Conservation (phyloP, 805 yeast species). For the Saturnispora gosingensis region DNA sequence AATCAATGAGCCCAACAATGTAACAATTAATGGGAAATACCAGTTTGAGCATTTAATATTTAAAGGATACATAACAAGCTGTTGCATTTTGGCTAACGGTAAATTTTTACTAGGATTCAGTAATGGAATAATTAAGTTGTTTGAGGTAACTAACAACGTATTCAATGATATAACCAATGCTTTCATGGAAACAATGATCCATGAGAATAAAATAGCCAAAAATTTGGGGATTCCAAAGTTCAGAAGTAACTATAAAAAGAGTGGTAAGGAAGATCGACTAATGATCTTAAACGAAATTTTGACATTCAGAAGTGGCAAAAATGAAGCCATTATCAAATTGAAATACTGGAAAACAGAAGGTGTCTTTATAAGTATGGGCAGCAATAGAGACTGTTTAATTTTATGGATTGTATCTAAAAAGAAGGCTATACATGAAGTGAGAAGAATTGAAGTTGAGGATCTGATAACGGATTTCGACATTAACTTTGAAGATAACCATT, state of each 20-base stretch:
- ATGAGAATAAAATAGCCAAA: neutral
- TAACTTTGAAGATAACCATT: conserved; percentile 14
- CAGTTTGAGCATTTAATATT: conserved; percentile 36
- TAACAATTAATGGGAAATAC: conserved; percentile 30
- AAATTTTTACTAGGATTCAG: conserved; percentile 41
- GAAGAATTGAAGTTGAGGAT: conserved; percentile 3
- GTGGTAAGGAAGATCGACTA: conserved; percentile 41
- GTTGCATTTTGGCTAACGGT: conserved; percentile 32
- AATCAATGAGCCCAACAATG: conserved; percentile 9
- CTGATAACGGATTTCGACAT: conserved; percentile 30
- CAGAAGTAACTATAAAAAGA: conserved; percentile 34
- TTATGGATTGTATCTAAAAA: conserved; percentile 59
- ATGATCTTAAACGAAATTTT: conserved; percentile 50
- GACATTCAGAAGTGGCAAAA: conserved; percentile 54
- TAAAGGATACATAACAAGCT: conserved; percentile 28
- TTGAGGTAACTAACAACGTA: conserved; percentile 12
- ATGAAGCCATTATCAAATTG: conserved; percentile 20
- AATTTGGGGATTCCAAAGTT: neutral
- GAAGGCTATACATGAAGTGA: conserved; percentile 36
- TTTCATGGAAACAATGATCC: conserved; percentile 15
- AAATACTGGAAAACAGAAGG: conserved; percentile 44
- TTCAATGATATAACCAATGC: conserved; percentile 35
- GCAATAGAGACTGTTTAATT: conserved; percentile 38
- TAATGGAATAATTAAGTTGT: conserved; percentile 50
- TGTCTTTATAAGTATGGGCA: conserved; percentile 45